Evolutionary conservation across 2,329 filamentous ascomycete genomes (phyloP).

Genomic region (Penicillium sp.): DNA sequence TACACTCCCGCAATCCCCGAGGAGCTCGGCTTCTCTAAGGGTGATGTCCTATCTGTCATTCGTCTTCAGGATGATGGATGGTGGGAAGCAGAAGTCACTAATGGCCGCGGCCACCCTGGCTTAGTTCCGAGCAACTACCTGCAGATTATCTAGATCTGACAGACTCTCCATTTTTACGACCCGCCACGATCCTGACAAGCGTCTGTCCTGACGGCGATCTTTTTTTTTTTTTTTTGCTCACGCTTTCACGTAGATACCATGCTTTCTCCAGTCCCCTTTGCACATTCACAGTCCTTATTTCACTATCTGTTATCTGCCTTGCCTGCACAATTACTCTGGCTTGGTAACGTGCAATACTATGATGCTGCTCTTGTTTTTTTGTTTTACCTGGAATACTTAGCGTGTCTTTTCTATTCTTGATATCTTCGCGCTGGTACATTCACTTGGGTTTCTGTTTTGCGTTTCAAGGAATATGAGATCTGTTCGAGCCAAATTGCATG

Average conservation of each 20-base stretch:
- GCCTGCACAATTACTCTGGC: slow-evolving; percentile 8
- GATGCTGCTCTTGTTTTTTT: slow-evolving; percentile 5
- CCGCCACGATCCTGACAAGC: slow-evolving; percentile 22
- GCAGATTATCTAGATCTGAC: slow-evolving; percentile 53
- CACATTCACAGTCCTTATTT: slow-evolving; percentile 22
- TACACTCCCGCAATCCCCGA: slow-evolving; percentile 95
- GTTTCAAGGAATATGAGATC: slow-evolving; percentile 5
- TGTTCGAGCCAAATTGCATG: slow-evolving; percentile 20
- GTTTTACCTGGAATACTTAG: slow-evolving; percentile 12
- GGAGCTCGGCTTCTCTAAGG: slow-evolving; percentile 89
- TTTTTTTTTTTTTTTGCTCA: not conserved
- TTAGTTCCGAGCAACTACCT: slow-evolving; percentile 69
- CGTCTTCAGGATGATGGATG: slow-evolving; percentile 95
- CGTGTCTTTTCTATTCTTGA: slow-evolving; percentile 9
- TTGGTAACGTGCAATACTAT: slow-evolving; percentile 7
- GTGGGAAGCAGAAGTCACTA: slow-evolving; percentile 96
- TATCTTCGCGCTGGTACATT: slow-evolving; percentile 4
- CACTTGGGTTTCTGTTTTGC: slow-evolving; percentile 1
- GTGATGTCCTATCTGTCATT: slow-evolving; percentile 84
- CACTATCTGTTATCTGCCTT: slow-evolving; percentile 4
- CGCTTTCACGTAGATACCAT: slow-evolving; percentile 16
- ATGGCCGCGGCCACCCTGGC: slow-evolving; percentile 49
- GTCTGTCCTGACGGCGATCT: slow-evolving; percentile 19
- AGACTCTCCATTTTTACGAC: slow-evolving; percentile 24
- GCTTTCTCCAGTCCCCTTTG: slow-evolving; percentile 13